phyloP scores from a whole-genome alignment of 495 filamentous ascomycete species.

The Lineolata rhizophorae region DNA sequence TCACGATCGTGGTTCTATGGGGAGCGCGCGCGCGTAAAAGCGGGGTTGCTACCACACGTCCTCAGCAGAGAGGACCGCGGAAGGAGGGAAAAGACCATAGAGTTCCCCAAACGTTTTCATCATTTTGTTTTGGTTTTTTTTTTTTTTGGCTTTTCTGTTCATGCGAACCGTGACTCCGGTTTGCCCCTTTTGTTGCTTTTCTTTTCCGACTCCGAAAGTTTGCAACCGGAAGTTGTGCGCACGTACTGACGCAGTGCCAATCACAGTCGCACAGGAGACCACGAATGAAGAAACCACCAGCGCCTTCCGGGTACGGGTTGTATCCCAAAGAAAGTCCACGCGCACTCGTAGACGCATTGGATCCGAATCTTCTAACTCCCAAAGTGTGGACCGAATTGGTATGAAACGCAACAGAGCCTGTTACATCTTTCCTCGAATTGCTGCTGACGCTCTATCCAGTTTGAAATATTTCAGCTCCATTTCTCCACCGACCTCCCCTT shows the following conservation, averaged over 20 bases:
- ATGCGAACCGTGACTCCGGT: no score
- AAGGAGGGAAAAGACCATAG: constrained; percentile 19
- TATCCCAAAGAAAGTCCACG: constrained; percentile 5
- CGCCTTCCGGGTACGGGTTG: no score
- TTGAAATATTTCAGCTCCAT: constrained; percentile 65
- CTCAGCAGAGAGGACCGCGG: constrained; percentile 32
- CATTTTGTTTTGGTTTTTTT: no score
- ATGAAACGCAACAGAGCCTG: constrained; percentile 2
- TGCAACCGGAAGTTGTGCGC: no score
- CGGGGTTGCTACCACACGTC: no score
- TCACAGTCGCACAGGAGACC: no score
- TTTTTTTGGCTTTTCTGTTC: no score
- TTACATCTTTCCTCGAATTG: constrained; percentile 1
- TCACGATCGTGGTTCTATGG: no score
- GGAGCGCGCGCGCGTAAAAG: no score
- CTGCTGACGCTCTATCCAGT: constrained; percentile 20
- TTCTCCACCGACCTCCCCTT: constrained; percentile 69
- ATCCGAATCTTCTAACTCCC: constrained; percentile 17
- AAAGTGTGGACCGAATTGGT: constrained; percentile 27
- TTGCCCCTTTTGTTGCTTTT: neutral
- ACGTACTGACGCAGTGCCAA: no score
- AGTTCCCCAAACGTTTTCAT: no score
- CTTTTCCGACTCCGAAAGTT: constrained; percentile 2
- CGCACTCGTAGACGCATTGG: constrained; percentile 10
- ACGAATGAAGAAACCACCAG: no score